Evolutionary conservation across 805 yeast species (phyloP), one percentile per base, ranked within the genome.

Genomic region (Candida xiaguanensis): DNA sequence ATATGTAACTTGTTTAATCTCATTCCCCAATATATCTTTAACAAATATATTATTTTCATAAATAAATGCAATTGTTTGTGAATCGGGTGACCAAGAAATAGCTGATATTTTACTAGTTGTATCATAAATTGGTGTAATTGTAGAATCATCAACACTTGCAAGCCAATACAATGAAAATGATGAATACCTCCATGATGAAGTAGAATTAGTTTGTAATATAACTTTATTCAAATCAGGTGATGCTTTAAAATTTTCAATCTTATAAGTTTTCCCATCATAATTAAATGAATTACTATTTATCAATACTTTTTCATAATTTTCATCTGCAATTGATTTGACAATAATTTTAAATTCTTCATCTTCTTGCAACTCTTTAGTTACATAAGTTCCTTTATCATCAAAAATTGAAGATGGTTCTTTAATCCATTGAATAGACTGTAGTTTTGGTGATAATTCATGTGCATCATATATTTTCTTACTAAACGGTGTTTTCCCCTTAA

Each of bases 131-230:
- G 61, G 65, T 5, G 15, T 38, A 14, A 59, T 50, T n/a, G 68
- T 65, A 3, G 45, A 44, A 11, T 58, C 58, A 0, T 49, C 59
- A 7, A 78, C 53, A 43, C 85, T 80, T 38, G 75, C 67, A 2
- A 85, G 34, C 82, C 86, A 87, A 59, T 76, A 84, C 16, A 61
- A 49, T 0, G 82, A 82, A 30, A 58, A 61, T 0, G 79, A 63
- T 0, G 95, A 86, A 54, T 87, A 88, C 47, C 96, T 72, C 74
- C 80, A 87, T 46, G 80, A 78, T 31, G 78, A 77, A 11, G 74
- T 70, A 31, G 77, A 68, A 47, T 82, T 76, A 1, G 90, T 78
- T 40, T 76, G 73, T 18, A 85, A 58, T 23, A 85, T 52, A 0
- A 86, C 83, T 44, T 61, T 65, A 24, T 64, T 56, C 52, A 85